Evolutionary conservation across 169 alveolate genomes (phyloP).

Genomic region (Plasmodium gaboni): DNA sequence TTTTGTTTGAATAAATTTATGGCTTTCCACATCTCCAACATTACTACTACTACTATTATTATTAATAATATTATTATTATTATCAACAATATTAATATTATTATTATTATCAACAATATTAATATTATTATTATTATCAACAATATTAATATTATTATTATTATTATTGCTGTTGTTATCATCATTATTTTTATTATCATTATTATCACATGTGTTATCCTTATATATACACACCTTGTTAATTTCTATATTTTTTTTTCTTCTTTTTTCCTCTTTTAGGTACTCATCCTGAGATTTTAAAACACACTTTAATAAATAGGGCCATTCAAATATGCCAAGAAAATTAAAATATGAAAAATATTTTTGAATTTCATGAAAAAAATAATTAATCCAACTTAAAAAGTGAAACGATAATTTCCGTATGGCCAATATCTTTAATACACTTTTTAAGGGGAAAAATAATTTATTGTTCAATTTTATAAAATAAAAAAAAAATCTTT

Average conservation of each 20-base stretch:
- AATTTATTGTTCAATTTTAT: conserved; percentile 9
- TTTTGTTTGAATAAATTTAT: too few species aligned
- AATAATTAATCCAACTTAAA: conserved; percentile 8
- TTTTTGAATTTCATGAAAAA: conserved; percentile 33
- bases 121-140: too few species aligned
- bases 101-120: too few species aligned
- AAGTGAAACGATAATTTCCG: conserved; percentile 44
- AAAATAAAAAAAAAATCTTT: conserved; percentile 17
- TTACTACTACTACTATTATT: too few species aligned
- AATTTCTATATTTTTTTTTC: neutral
- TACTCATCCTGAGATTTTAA: conserved; percentile 31
- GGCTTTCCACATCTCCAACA: too few species aligned
- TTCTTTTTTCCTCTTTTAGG: conserved; percentile 1
- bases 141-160: too few species aligned
- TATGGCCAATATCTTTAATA: conserved; percentile 33
- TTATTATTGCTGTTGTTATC: too few species aligned
- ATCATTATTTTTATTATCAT: too few species aligned
- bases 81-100: too few species aligned
- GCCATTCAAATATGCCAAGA: conserved; percentile 52
- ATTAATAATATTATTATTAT: too few species aligned
- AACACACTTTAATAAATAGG: conserved; percentile 40
- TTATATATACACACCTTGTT: neutral
- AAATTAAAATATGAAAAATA: neutral
- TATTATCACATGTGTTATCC: neutral
- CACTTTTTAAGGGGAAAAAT: conserved; percentile 40